These are phyloP conservation scores for Calocybe indica DNA, from an alignment of 768 basidiomycete species.

Conservation along the genomic window DNA sequence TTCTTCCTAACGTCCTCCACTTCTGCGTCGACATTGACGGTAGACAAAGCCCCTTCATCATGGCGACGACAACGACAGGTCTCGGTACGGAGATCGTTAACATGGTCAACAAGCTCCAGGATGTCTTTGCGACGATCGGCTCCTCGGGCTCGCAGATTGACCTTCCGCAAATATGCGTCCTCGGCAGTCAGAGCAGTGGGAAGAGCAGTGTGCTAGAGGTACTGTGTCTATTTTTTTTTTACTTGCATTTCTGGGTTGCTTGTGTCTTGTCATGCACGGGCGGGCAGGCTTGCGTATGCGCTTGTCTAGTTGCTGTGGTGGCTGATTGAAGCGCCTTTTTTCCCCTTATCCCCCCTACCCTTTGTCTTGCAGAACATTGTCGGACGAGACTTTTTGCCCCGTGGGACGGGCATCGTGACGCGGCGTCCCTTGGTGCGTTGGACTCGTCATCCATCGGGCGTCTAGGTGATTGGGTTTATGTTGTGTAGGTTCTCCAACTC, in stretches of 20 bases:
- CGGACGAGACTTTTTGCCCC: conserved; percentile 96
- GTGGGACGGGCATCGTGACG: conserved; percentile 98
- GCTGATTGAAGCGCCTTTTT: not conserved
- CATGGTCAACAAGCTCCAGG: conserved; percentile 85
- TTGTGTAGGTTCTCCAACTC: conserved; percentile 78
- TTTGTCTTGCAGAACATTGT: conserved; percentile 74
- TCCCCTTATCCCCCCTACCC: conserved; percentile 1
- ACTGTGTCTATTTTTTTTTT: conserved; percentile 11
- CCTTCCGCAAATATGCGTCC: conserved; percentile 87
- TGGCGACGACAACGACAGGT: conserved; percentile 54
- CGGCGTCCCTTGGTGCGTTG: conserved; percentile 82
- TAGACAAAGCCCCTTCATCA: conserved; percentile 18
- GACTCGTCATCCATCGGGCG: not conserved
- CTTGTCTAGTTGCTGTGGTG: too few species aligned
- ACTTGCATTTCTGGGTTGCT: not conserved
- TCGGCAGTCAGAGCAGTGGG: conserved; percentile 88
- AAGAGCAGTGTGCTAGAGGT: conserved; percentile 94
- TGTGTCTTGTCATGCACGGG: too few species aligned
- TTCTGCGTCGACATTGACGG: not conserved
- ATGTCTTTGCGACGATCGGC: conserved; percentile 84
- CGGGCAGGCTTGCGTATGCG: too few species aligned
- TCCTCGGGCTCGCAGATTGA: conserved; percentile 75
- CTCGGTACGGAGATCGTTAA: conserved; percentile 79
- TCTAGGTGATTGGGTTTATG: conserved; percentile 3
- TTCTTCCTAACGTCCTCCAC: conserved; percentile 6